Evolutionary conservation across 2,329 filamentous ascomycete species (phyloP).

Genomic region (Fusarium luffae): DNA sequence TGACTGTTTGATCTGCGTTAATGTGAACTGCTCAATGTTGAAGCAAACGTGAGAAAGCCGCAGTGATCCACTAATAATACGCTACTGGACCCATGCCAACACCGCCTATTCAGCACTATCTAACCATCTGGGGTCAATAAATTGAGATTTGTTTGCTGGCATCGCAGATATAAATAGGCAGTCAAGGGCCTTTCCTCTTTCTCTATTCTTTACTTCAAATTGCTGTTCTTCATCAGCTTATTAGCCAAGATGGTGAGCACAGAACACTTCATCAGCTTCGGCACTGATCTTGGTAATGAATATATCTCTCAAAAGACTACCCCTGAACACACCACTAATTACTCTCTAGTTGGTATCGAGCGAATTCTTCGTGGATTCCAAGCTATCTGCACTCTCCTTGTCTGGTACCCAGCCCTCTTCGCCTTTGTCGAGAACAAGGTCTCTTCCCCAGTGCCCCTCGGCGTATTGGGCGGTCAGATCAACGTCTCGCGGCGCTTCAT

Average conservation of each 20-base stretch:
- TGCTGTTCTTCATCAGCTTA: not conserved
- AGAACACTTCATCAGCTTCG: slow-evolving; percentile 57
- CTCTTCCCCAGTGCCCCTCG: slow-evolving; percentile 49
- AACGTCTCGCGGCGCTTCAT: slow-evolving; percentile 69
- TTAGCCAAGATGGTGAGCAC: slow-evolving; percentile 42
- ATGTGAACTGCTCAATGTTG: not conserved
- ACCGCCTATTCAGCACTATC: slow-evolving; percentile 41
- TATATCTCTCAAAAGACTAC: slow-evolving; percentile 46
- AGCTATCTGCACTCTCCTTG: slow-evolving; percentile 60
- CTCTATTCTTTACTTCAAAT: not conserved
- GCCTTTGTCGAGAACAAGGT: slow-evolving; percentile 48
- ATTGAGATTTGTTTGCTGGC: slow-evolving; percentile 31
- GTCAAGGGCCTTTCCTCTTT: not conserved
- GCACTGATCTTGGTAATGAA: slow-evolving; percentile 55
- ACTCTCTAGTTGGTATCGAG: slow-evolving; percentile 66
- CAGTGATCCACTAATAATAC: slow-evolving; percentile 18
- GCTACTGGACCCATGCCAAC: slow-evolving; percentile 26
- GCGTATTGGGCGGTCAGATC: slow-evolving; percentile 54
- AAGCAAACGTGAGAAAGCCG: slow-evolving; percentile 1
- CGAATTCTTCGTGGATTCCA: slow-evolving; percentile 69
- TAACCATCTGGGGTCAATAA: slow-evolving; percentile 26
- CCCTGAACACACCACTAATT: slow-evolving; percentile 18
- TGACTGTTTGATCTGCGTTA: not conserved
- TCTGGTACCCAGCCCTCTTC: slow-evolving; percentile 57
- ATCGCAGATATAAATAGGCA: slow-evolving; percentile 3